These are phyloP conservation scores for Sclerotinia sclerotiorum DNA, from an alignment of 2,329 filamentous ascomycete species.

Conservation along the genomic window DNA sequence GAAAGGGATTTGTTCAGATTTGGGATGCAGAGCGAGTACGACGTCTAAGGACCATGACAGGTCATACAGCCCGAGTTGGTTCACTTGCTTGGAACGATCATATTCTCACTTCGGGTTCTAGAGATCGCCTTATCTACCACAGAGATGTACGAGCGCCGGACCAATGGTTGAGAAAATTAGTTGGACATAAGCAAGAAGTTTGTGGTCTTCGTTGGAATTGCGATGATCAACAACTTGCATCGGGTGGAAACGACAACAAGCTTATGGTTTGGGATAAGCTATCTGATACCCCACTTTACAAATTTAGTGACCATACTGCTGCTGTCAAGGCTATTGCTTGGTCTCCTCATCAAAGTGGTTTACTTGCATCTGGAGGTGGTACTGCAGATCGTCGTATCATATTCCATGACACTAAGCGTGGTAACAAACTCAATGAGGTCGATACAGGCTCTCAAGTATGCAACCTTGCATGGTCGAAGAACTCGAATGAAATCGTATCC, in stretches of 20 bases:
- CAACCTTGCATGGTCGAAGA: slow-evolving; percentile 95
- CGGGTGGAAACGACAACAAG: slow-evolving; percentile 97
- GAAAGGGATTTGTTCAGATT: slow-evolving; percentile 92
- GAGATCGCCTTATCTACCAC: slow-evolving; percentile 91
- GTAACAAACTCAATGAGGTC: slow-evolving; percentile 77
- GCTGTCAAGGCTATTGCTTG: slow-evolving; percentile 97
- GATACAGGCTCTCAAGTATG: slow-evolving; percentile 99
- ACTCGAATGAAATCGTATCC: slow-evolving; percentile 94
- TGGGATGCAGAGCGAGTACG: slow-evolving; percentile 91
- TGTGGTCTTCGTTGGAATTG: slow-evolving; percentile 97
- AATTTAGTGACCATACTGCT: slow-evolving; percentile 91
- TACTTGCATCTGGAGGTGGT: slow-evolving; percentile 93
- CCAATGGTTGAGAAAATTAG: slow-evolving; percentile 82
- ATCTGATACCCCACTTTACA: slow-evolving; percentile 86
- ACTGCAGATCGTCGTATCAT: slow-evolving; percentile 96
- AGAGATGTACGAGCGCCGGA: slow-evolving; percentile 91
- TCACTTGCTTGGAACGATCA: slow-evolving; percentile 97
- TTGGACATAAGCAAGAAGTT: slow-evolving; percentile 96
- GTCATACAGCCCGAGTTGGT: slow-evolving; percentile 89
- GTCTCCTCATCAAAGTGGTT: slow-evolving; percentile 92
- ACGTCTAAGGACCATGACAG: slow-evolving; percentile 91
- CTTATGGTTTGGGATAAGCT: slow-evolving; percentile 98
- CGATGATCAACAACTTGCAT: slow-evolving; percentile 91
- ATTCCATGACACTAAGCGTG: slow-evolving; percentile 94
- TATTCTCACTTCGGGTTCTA: slow-evolving; percentile 90